Evolutionary conservation across 2,329 filamentous ascomycete species (phyloP).

Genomic region (Sclerotinia minor): DNA sequence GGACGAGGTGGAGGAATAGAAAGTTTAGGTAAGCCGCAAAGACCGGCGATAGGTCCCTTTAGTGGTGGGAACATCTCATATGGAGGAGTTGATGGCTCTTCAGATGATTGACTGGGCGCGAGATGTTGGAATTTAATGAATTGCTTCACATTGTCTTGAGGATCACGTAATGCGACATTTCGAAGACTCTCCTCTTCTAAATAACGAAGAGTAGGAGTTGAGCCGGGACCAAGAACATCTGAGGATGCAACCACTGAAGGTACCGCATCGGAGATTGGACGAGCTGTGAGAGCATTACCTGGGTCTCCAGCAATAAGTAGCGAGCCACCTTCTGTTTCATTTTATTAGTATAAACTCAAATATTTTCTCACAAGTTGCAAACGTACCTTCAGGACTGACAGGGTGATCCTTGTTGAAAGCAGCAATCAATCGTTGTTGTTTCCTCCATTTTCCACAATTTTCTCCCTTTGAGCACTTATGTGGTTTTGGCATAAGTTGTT

Average conservation of each 20-base stretch:
- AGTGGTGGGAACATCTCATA: constrained; percentile 61
- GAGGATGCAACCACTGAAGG: constrained; percentile 89
- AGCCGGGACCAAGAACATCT: constrained; percentile 75
- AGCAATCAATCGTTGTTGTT: constrained; percentile 75
- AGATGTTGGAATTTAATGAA: constrained; percentile 84
- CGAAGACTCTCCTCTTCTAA: constrained; percentile 74
- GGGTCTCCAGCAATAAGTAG: constrained; percentile 78
- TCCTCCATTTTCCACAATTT: constrained; percentile 78
- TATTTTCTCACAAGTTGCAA: background rate
- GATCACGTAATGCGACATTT: constrained; percentile 69
- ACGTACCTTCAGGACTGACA: constrained; percentile 48
- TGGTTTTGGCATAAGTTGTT: constrained; percentile 81
- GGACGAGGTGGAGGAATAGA: constrained; percentile 52
- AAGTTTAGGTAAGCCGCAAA: constrained; percentile 62
- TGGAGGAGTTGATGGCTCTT: constrained; percentile 68
- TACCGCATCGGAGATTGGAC: constrained; percentile 71
- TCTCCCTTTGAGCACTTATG: constrained; percentile 86
- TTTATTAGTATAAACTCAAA: constrained; percentile 6
- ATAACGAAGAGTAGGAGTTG: constrained; percentile 63
- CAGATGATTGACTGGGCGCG: constrained; percentile 48
- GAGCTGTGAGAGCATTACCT: constrained; percentile 69
- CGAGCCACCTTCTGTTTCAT: constrained; percentile 52
- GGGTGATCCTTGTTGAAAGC: constrained; percentile 76
- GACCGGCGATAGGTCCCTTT: constrained; percentile 51
- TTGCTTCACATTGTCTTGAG: constrained; percentile 89